Base-by-base conservation (phyloP, 495 filamentous ascomycete genomes). In the Rhizodiscina lignyota region DNA sequence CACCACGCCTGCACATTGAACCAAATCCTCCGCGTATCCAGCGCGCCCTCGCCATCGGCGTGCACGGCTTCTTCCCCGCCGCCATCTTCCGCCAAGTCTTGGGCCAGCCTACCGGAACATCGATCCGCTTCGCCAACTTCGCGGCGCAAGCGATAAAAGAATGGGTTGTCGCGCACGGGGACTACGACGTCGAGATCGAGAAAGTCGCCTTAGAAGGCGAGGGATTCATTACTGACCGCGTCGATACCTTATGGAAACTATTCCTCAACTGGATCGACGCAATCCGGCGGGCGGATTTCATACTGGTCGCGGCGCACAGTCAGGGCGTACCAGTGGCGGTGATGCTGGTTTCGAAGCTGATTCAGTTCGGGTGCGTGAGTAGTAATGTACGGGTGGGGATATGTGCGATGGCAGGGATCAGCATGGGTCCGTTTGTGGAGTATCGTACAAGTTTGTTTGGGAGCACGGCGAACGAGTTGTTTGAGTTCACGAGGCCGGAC, bases 121-220 rank as follows among this genome's bases (percentile, higher is more conserved):
- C 86, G 1, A 75, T 94, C 38, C 76, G 81, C 28, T 97, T 97
- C 51, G 85, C 86, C 8, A 89, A 80, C 41, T 76, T 81, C 53
- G 83, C 82, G 12, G 84, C 84, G 11, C 72, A 76, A 19, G 75
- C 87, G 1, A 85, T 97, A 43, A 67, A 74, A 38, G 67, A 76
- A 38, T 97, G 83, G 78, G 68, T 77, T 1, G 71, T 79, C 13
- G 44, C 32, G 17, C 42, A 27, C 8, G 44, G 50, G 2, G 43
- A 47, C 21, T 76, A 76, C 26, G 59, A 63, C 3, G 70, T 68
- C 40, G 63, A 72, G 12, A 79, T 97, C 33, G 84, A 92, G 45
- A 93, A 91, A 47, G 77, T 96, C 4, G 83, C 89, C 12, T 64
- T 97, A 3, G 89, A 96, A 62, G 89, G 89, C n/a, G 89, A 97